Evolutionary conservation across 805 yeast species (phyloP).

Genomic region (Candida montana): DNA sequence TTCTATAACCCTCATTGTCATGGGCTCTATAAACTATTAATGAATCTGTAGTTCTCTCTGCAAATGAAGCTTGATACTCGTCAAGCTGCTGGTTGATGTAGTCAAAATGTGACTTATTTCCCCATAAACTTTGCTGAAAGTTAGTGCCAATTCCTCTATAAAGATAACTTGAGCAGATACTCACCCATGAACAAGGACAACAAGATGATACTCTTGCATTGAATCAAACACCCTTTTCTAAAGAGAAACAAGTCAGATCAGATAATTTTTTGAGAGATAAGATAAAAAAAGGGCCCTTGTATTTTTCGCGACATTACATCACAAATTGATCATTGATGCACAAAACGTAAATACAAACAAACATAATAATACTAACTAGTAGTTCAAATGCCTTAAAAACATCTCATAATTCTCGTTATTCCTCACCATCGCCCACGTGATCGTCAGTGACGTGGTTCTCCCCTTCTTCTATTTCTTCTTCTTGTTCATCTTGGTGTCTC

Average conservation of each 20-base stretch:
- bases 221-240: neutral
- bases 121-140: conserved; percentile 70
- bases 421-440: neutral
- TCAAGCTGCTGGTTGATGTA: conserved; percentile 49
- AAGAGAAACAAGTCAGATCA: neutral
- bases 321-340: neutral
- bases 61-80: conserved; percentile 21
- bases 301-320: neutral
- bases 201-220: conserved; percentile 8
- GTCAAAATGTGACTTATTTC: conserved; percentile 60
- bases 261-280: neutral
- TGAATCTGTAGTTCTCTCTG: conserved; percentile 14
- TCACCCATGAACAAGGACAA: conserved; percentile 15
- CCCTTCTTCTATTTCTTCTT: conserved; percentile 1
- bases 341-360: neutral
- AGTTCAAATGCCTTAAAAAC: neutral
- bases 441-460: neutral
- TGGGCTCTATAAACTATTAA: conserved; percentile 20
- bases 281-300: neutral
- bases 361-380: too few relatives aligned
- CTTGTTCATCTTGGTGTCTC: conserved; percentile 2
- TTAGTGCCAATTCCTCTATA: too few relatives aligned
- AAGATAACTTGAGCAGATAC: too few relatives aligned
- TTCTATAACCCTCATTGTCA: conserved; percentile 50
- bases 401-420: neutral